Evolutionary conservation across 352 stramenopile genomes (phyloP).

Genomic region (Pythium scleroteichum): DNA sequence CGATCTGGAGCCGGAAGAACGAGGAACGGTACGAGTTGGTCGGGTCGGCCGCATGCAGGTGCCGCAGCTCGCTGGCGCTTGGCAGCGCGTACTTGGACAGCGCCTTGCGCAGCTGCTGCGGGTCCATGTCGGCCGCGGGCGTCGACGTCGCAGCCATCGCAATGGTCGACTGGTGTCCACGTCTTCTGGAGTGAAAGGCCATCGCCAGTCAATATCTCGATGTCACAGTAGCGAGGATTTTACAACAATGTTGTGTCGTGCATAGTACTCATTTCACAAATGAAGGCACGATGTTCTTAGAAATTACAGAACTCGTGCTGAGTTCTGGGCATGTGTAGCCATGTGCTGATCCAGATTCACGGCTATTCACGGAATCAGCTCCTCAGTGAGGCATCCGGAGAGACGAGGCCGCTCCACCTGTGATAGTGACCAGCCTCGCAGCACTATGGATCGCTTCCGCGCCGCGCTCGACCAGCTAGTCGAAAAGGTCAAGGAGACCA

Average conservation of each 20-base stretch:
- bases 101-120: constrained; percentile 66
- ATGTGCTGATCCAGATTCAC: no score
- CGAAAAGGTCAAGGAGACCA: constrained; percentile 56
- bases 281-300: no score
- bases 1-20: constrained; percentile 86
- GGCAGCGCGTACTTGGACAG: constrained; percentile 90
- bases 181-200: constrained; percentile 27
- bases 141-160: constrained; percentile 17
- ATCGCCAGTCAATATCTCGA: constrained; percentile 22
- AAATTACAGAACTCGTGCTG: no score
- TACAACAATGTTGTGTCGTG: background rate
- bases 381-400: background rate
- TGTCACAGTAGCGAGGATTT: constrained; percentile 10
- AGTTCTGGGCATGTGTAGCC: no score
- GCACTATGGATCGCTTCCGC: constrained; percentile 54
- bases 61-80: constrained; percentile 75
- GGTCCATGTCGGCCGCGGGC: constrained; percentile 30
- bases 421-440: no score
- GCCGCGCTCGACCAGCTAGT: constrained; percentile 62
- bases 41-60: constrained; percentile 78
- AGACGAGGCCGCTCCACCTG: no score
- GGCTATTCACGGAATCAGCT: background rate
- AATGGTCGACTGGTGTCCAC: constrained; percentile 9
- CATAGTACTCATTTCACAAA: no score
- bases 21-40: constrained; percentile 75